A percentile compares a stretch with the other conserved stretches of the same genome.
These are phyloP conservation scores for Lanmaoa pseudosensibilis DNA, from an alignment of 768 basidiomycete genomes.

Conservation along the genomic window DNA sequence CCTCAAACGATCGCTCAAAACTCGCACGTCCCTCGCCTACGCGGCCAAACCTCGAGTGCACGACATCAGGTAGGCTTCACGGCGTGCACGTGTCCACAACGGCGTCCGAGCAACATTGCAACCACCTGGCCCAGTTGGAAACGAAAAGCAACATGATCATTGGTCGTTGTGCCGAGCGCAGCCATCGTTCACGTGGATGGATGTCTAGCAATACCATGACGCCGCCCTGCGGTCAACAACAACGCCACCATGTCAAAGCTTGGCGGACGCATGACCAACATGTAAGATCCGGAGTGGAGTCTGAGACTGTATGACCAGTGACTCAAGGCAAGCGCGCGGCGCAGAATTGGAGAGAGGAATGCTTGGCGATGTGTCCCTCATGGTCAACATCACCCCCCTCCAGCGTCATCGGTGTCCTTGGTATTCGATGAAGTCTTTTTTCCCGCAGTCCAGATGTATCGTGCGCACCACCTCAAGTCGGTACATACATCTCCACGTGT, in stretches of 20 bases:
- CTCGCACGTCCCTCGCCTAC: neutral
- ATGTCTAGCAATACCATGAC: slow-evolving; percentile 2
- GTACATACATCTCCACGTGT: slow-evolving; percentile 39
- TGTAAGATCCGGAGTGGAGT: slow-evolving; percentile 10
- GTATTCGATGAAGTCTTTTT: neutral
- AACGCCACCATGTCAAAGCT: slow-evolving; percentile 6
- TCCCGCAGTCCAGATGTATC: neutral
- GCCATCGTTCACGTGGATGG: neutral
- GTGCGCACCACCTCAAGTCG: neutral
- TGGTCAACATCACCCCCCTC: slow-evolving; percentile 8
- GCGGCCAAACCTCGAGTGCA: neutral
- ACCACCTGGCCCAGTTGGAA: neutral
- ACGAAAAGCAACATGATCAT: neutral
- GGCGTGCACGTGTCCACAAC: slow-evolving; percentile 6
- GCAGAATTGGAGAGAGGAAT: neutral
- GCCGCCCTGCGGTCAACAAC: neutral
- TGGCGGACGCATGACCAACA: neutral
- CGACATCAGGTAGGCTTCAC: neutral
- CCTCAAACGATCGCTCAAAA: neutral
- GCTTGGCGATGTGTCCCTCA: neutral
- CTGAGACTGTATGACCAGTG: neutral
- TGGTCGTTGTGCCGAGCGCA: neutral
- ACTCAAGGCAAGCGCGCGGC: neutral
- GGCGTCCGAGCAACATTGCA: neutral
- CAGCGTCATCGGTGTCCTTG: slow-evolving; percentile 9